phyloP scores from a whole-genome alignment of 129 eudicot genomes.

The Flaveria trinervia region DNA sequence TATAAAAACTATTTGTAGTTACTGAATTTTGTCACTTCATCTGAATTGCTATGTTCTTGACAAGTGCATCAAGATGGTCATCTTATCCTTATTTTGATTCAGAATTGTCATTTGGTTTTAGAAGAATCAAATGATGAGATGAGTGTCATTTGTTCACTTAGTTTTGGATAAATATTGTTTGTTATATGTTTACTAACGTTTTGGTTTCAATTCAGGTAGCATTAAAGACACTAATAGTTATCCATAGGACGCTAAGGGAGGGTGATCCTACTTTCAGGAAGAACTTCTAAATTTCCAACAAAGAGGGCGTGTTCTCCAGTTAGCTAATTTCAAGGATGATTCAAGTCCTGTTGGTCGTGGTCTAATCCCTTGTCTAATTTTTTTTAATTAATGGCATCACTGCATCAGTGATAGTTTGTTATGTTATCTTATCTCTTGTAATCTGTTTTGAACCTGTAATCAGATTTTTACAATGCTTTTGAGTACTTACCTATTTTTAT shows the following conservation, averaged over 20 bases:
- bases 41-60: background rate
- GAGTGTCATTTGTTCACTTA: too few relatives aligned
- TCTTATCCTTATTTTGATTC: background rate
- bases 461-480: background rate
- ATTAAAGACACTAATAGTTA: slow-evolving; percentile 78
- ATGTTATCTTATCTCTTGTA: background rate
- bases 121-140: too few relatives aligned
- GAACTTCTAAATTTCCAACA: slow-evolving; percentile 87
- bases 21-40: background rate
- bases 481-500: background rate
- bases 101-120: too few relatives aligned
- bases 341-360: slow-evolving; percentile 84
- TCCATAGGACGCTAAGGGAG: slow-evolving; percentile 87
- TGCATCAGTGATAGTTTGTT: background rate
- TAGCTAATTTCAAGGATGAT: slow-evolving; percentile 92
- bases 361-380: slow-evolving; percentile 2
- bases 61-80: background rate
- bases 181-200: background rate
- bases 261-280: slow-evolving; percentile 97
- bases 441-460: background rate
- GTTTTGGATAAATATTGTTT: background rate
- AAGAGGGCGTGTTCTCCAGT: slow-evolving; percentile 78
- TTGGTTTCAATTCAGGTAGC: slow-evolving; percentile 63
- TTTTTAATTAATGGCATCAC: background rate
- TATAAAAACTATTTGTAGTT: too few relatives aligned